Evolutionary conservation across 1,284 basidiomycete genomes (phyloP).

Genomic region (Athelia psychrophila): DNA sequence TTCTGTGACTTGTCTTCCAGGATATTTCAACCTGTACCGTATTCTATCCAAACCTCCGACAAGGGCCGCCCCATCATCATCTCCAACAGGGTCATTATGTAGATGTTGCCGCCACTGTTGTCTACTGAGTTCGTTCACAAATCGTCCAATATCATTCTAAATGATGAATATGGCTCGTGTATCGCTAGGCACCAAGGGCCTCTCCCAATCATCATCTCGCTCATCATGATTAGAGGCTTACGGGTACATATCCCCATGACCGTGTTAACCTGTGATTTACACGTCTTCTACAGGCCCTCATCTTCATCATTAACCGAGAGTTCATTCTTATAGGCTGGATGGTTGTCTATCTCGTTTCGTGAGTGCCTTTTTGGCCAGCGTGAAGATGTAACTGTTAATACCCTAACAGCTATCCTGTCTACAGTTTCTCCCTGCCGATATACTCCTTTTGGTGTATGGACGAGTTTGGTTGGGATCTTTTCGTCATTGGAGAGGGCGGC

Average conservation of each 20-base stretch:
- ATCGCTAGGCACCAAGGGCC: slow-evolving; percentile 70
- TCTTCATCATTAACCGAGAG: slow-evolving; percentile 96
- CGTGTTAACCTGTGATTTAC: slow-evolving; percentile 4
- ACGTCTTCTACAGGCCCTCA: slow-evolving; percentile 61
- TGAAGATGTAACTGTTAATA: slow-evolving; percentile 7
- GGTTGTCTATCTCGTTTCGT: slow-evolving; percentile 92
- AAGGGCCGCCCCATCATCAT: slow-evolving; percentile 97
- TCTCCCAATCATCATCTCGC: slow-evolving; percentile 84
- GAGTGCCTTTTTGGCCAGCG: slow-evolving; percentile 27
- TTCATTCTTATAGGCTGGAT: slow-evolving; percentile 99
- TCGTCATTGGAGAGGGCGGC: slow-evolving; percentile 95
- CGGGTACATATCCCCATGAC: slow-evolving; percentile 37
- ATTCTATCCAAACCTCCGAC: slow-evolving; percentile 94
- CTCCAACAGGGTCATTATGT: slow-evolving; percentile 77
- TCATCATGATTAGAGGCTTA: slow-evolving; percentile 85
- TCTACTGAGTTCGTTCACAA: slow-evolving; percentile 70
- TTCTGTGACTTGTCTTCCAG: slow-evolving; percentile 95
- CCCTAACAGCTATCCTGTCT: slow-evolving; percentile 78
- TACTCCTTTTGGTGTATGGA: slow-evolving; percentile 99
- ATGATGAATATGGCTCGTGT: slow-evolving; percentile 57
- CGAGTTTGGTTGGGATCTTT: slow-evolving; percentile 96
- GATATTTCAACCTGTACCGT: slow-evolving; percentile 97
- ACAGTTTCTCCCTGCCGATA: slow-evolving; percentile 96
- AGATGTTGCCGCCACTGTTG: slow-evolving; percentile 91
- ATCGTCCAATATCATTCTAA: neutral